phyloP scores from a whole-genome alignment of 495 filamentous ascomycete species.

The Eremomyces bilateralis region DNA sequence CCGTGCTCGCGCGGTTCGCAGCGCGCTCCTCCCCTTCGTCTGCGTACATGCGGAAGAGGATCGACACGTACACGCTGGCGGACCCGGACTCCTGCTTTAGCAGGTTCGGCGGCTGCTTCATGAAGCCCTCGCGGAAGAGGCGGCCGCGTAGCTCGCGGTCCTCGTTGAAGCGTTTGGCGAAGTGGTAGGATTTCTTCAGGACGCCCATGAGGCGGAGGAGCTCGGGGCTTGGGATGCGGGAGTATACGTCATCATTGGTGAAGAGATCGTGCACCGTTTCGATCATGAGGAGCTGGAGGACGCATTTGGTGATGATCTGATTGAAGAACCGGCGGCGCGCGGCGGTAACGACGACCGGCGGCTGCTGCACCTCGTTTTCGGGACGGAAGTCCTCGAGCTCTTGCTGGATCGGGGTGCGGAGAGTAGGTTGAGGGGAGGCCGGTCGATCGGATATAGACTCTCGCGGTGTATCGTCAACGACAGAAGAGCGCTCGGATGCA shows the following conservation, averaged over 20 bases:
- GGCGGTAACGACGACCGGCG: slow-evolving; percentile 76
- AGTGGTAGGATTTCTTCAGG: slow-evolving; percentile 83
- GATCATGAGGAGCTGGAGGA: slow-evolving; percentile 94
- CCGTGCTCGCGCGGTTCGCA: slow-evolving; percentile 56
- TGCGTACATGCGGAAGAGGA: slow-evolving; percentile 89
- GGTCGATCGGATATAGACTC: slow-evolving; percentile 1
- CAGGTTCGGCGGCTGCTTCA: slow-evolving; percentile 98
- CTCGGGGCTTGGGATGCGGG: slow-evolving; percentile 70
- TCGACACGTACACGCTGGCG: slow-evolving; percentile 81
- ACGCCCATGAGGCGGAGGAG: slow-evolving; percentile 82
- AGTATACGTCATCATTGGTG: slow-evolving; percentile 88
- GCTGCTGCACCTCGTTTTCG: slow-evolving; percentile 43
- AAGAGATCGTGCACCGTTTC: slow-evolving; percentile 97
- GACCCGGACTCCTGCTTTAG: slow-evolving; percentile 91
- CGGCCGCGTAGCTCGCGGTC: slow-evolving; percentile 90
- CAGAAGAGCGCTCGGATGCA: too few species aligned
- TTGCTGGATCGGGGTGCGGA: slow-evolving; percentile 11
- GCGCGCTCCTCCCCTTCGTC: slow-evolving; percentile 67
- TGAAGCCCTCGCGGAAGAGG: slow-evolving; percentile 92
- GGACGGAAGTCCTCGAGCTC: slow-evolving; percentile 83
- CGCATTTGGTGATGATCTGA: slow-evolving; percentile 97
- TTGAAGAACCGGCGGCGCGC: slow-evolving; percentile 95
- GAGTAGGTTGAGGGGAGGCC: slow-evolving; percentile 4
- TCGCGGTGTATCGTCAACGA: neutral
- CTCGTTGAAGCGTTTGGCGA: slow-evolving; percentile 90